Evolutionary conservation across 495 filamentous ascomycete species (phyloP), one percentile per base, ranked within the genome.

Genomic region (Lepidopterella palustris): DNA sequence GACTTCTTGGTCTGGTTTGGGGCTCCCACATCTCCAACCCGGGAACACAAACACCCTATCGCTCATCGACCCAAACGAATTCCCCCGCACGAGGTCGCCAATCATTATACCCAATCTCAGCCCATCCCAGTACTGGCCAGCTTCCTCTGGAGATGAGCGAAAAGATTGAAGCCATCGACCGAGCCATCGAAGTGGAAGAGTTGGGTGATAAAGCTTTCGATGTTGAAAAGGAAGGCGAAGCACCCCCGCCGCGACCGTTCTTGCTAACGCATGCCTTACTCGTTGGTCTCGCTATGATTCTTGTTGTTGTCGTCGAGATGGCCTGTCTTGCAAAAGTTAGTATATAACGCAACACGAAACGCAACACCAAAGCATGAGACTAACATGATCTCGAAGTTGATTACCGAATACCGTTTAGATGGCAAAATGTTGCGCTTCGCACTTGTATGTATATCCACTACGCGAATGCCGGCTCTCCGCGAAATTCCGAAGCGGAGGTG

Each of bases 341-440:
- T 63, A 18, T 18, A 3, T 2, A 10, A 15, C 35, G 45, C 27
- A n/a, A n/a, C n/a, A n/a, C n/a, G n/a, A n/a, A n/a, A n/a, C 29
- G 31, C 13, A 9, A 24, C 15, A 10, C 5, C n/a, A 52, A 27
- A 9, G 40, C 9, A 27, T 29, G 9, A 10, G 21, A 29, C 54
- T 62, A 29, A 57, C 26, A 42, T 21, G 23, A 9, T 32, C 20
- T 11, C 29, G 15, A 11, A 65, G 63, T 50, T 71, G 26, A 63
- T 71, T n/a, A 65, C 64, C 15, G 68, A 71, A 57, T 65, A 58
- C 49, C 59, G 59, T 32, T 55, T 71, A 15, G 69, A 71, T 66
- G 64, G 64, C 5, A 56, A 55, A 23, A 64, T 62, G 64, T 23
- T 66, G 29, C 62, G 70, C 15, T 68, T 71, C 48, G 69, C 68